Evolutionary conservation across 2,329 filamentous ascomycete genomes (phyloP).

Genomic region (Orbilia javanica): DNA sequence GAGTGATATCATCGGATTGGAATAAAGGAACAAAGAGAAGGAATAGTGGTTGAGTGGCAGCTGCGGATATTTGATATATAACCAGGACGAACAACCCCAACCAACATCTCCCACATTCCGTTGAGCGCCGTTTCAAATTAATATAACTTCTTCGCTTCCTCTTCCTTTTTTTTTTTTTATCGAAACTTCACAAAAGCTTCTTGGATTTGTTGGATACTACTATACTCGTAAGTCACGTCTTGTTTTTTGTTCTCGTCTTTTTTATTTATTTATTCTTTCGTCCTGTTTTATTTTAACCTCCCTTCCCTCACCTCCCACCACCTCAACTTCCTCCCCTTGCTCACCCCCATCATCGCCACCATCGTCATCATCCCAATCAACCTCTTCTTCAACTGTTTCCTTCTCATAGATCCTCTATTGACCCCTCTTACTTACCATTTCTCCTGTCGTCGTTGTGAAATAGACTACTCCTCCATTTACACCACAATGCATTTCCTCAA

Average conservation of each 20-base stretch:
- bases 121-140: slow-evolving; percentile 26
- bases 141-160: background rate
- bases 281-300: background rate
- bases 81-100: background rate
- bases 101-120: slow-evolving; percentile 10
- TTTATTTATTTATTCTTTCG: slow-evolving; percentile 1
- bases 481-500: slow-evolving; percentile 50
- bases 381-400: too few relatives aligned
- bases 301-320: background rate
- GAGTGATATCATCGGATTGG: background rate
- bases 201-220: background rate
- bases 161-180: background rate
- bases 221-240: background rate
- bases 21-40: background rate
- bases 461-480: slow-evolving; percentile 10
- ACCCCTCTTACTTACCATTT: slow-evolving; percentile 6
- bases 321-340: too few relatives aligned
- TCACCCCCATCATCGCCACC: background rate
- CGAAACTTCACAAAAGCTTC: background rate
- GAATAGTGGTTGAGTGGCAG: background rate
- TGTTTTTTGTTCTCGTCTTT: background rate
- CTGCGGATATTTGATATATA: slow-evolving; percentile 23
- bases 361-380: background rate
- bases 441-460: background rate
- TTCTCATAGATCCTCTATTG: background rate